A percentile compares a stretch with the other conserved stretches of the same genome.
These are phyloP conservation scores for Grigorovia yakushimaensis DNA, from an alignment of 805 yeast species.

Conservation along the genomic window DNA sequence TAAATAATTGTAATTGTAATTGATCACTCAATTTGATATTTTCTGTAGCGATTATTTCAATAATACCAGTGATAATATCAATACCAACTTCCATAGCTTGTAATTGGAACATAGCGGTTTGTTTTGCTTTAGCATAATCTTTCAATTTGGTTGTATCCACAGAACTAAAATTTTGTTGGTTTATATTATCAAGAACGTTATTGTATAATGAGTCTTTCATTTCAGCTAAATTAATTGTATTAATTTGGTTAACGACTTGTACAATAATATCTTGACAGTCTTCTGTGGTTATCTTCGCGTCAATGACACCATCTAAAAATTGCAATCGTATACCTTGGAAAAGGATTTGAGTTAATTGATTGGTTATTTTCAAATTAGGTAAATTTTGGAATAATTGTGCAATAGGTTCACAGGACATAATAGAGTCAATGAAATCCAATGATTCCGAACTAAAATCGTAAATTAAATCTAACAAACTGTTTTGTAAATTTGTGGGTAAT, in stretches of 20 bases:
- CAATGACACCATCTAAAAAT: constrained; percentile 22
- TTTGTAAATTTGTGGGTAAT: constrained; percentile 37
- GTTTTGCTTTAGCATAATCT: constrained; percentile 33
- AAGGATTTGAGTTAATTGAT: constrained; percentile 28
- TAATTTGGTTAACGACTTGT: constrained; percentile 19
- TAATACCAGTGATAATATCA: constrained; percentile 66
- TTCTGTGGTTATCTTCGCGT: constrained; percentile 10
- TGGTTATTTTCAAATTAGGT: constrained; percentile 6
- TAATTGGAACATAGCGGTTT: constrained; percentile 40
- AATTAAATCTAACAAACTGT: constrained; percentile 45
- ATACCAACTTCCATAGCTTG: constrained; percentile 61
- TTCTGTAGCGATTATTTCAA: constrained; percentile 42
- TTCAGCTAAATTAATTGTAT: constrained; percentile 26
- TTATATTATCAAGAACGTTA: constrained; percentile 1
- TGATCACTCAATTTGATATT: constrained; percentile 3
- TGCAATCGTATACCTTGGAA: constrained; percentile 33
- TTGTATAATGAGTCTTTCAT: constrained; percentile 19
- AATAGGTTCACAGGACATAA: constrained; percentile 10
- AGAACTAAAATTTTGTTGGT: constrained; percentile 1
- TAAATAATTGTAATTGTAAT: constrained; percentile 9
- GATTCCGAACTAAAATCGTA: constrained; percentile 56
- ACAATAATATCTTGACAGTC: constrained; percentile 19
- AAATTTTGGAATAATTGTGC: background rate
- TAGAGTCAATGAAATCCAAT: constrained; percentile 36
- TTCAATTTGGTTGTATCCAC: constrained; percentile 23